Base-by-base conservation (phyloP, 176 grass and related monocot genomes). In the Musa troglodytarum region DNA sequence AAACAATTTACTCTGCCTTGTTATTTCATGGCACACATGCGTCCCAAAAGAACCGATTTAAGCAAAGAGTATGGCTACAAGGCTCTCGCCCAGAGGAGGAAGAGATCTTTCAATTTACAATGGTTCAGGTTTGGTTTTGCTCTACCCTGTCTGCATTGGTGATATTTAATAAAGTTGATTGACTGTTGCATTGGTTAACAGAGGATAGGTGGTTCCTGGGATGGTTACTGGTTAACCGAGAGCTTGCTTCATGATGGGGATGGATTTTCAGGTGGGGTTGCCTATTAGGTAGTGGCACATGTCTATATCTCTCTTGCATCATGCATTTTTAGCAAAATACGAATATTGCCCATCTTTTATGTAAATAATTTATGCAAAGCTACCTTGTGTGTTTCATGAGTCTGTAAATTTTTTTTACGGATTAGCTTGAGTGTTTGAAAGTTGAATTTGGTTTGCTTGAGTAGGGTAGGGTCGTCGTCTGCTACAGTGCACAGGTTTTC, bases 171-270 rank as follows among this genome's bases (percentile, higher is more conserved):
- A 53, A 62, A 72, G 82, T 67, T 76, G 51, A 88, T 73, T 50
- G 2, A 21, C 54, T 81, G 29, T 8, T 68, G 10, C 29, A 63
- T 8, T 53, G 21, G 11, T 63, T 53, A n/a, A 63, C 78, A 99
- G 95, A 87, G 90, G 74, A 76, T 92, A 8, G 90, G 95, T 15
- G 91, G 95, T 34, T 89, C 78, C 2, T 92, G 86, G 90, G 95
- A 99, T 78, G 95, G 95, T 28, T 99, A 94, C 76, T 99, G 86
- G 90, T 74, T 99, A 74, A 94, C 95, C 53, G 95, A 99, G 84
- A 94, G 90, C 76, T 69, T 99, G 83, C 80, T 89, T 71, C 83
- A 85, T 20, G 85, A 98, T 20, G 80, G 86, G 43, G 95, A 94
- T 57, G 74, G 78, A 3, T 86, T 99, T 76, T 82, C 90, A 0